phyloP scores from a whole-genome alignment of 2,329 filamentous ascomycete species.

The Exophiala calicioides region DNA sequence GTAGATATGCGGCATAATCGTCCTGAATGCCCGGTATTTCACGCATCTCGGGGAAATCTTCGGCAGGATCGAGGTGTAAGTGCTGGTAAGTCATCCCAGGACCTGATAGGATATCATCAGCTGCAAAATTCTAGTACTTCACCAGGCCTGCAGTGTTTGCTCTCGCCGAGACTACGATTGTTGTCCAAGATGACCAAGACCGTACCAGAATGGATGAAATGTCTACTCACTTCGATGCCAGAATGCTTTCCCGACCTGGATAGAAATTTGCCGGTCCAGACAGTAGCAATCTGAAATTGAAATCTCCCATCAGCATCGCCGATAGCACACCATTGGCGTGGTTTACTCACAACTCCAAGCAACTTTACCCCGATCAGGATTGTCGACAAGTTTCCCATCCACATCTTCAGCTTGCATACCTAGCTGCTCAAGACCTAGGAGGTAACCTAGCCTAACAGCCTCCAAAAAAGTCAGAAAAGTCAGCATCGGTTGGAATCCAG shows the following conservation, averaged over 20 bases:
- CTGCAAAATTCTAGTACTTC: too few species aligned
- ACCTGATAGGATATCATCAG: conserved; percentile 6
- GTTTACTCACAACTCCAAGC: conserved; percentile 13
- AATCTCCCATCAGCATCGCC: not conserved
- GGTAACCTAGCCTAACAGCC: conserved; percentile 17
- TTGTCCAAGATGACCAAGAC: too few species aligned
- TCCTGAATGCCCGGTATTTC: conserved; percentile 16
- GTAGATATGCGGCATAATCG: conserved; percentile 18
- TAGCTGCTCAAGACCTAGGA: conserved; percentile 14
- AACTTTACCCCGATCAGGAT: conserved; percentile 16
- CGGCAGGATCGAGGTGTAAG: conserved; percentile 14
- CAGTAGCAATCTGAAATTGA: conserved; percentile 12
- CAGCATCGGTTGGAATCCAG: conserved; percentile 1
- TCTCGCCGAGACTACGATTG: too few species aligned
- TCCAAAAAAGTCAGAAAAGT: not conserved
- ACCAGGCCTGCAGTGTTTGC: too few species aligned
- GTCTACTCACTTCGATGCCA: conserved; percentile 19
- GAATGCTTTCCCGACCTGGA: conserved; percentile 19
- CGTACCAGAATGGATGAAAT: too few species aligned
- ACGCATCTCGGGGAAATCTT: conserved; percentile 19
- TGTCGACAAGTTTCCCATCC: conserved; percentile 13
- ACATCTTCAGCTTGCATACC: conserved; percentile 17
- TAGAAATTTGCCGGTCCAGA: conserved; percentile 19
- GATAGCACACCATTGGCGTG: too few species aligned
- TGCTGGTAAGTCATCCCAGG: conserved; percentile 18